Base-by-base conservation (phyloP, 1,284 basidiomycete genomes). In the Ceratorhiza oryzae-sativae region DNA sequence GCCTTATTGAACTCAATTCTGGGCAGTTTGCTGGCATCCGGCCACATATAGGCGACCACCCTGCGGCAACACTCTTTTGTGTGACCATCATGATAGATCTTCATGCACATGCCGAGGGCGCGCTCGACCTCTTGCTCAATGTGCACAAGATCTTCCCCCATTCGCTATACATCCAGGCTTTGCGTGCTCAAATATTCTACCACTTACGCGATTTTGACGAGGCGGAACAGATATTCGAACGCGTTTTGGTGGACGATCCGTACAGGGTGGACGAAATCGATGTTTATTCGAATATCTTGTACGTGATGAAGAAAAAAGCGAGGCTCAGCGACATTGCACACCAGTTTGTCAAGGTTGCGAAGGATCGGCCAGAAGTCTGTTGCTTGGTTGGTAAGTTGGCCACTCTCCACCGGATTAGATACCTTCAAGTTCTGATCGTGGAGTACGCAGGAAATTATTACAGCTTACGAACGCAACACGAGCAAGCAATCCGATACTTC, bases 401-500 rank as follows among this genome's bases (percentile, higher is more conserved):
- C 10, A 8, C 46, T 30, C 45, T 48, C 67, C 46, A 36, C n/a
- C 46, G n/a, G 36, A 20, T 32, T 23, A 30, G 30, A 59, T 49
- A 20, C 45, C 13, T 41, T 55, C 27, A 51, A 46, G 68, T 73
- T 39, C 20, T n/a, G 20, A 25, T 34, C 39, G 4, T 9, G 20
- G n/a, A 8, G 18, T 39, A 42, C 12, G 3, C 75, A 96, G 96
- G 97, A 48, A 99, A 99, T 79, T 95, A 98, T 80, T 98, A 97
- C 82, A 97, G 95, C 27, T 85, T 96, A 20, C 88, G 94, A 32
- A 87, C 89, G 9, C 96, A 99, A 78, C 96, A 98, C 79, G 94
- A 95, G 77, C 97, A 97, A 79, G 95, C 97, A 0, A 91, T 98
- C 77, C 92, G 92, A 77, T 97, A 98, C 80, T 99, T 99, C 82